These are phyloP conservation scores for Mucor indicus DNA, from an alignment of 371 early-diverging fungal species.

Conservation along the genomic window DNA sequence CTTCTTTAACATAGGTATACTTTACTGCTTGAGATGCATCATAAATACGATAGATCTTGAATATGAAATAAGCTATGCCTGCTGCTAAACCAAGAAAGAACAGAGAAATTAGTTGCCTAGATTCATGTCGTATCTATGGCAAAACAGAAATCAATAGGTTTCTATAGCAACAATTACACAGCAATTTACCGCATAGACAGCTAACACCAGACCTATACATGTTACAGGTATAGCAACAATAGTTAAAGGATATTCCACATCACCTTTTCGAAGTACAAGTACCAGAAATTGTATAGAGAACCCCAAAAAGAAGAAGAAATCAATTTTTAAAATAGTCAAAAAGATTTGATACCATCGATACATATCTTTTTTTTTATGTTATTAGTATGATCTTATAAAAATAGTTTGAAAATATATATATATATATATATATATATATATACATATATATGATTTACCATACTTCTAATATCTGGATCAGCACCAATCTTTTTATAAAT, in stretches of 20 bases:
- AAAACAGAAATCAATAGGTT: not conserved
- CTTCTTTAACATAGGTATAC: constrained; percentile 62
- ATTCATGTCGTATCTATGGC: constrained; percentile 45
- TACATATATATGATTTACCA: not conserved
- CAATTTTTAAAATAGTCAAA: not conserved
- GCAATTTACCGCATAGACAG: constrained; percentile 70
- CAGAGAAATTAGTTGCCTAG: constrained; percentile 51
- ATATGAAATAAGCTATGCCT: constrained; percentile 83
- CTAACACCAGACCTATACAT: constrained; percentile 66
- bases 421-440: no score
- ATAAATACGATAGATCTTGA: constrained; percentile 81
- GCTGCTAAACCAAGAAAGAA: constrained; percentile 73
- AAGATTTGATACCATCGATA: not conserved
- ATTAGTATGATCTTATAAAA: no score
- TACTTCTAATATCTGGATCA: constrained; percentile 47
- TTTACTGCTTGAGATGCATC: constrained; percentile 53
- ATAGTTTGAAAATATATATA: no score
- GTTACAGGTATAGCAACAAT: constrained; percentile 80
- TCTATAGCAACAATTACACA: no score
- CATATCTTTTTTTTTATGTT: not conserved
- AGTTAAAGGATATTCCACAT: constrained; percentile 83
- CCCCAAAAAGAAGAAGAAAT: not conserved
- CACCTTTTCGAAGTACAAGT: constrained; percentile 61
- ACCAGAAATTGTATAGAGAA: constrained; percentile 49
- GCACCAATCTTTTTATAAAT: constrained; percentile 91